These are phyloP conservation scores for Sclerotiophoma versabilis DNA, from an alignment of 2,329 filamentous ascomycete genomes.

Conservation along the genomic window DNA sequence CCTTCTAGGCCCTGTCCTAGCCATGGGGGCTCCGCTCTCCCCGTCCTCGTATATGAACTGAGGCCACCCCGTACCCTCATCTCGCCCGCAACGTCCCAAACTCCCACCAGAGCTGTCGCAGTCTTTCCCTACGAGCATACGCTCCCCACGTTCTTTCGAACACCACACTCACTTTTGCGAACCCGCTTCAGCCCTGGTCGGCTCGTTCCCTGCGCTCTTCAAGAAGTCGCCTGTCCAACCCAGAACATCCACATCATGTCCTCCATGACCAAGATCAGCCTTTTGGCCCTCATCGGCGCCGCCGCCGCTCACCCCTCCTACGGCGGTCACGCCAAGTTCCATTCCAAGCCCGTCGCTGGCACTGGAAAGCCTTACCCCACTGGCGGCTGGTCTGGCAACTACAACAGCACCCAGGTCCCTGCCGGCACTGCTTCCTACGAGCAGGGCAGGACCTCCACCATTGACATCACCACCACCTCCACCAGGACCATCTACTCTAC, in stretches of 20 bases:
- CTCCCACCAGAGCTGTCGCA: constrained; percentile 44
- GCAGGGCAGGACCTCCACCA: constrained; percentile 34
- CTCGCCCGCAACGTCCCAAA: constrained; percentile 34
- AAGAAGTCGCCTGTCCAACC: constrained; percentile 41
- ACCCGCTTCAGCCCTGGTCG: constrained; percentile 53
- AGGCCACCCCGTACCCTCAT: constrained; percentile 30
- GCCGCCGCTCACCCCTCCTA: constrained; percentile 50
- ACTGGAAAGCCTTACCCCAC: constrained; percentile 41
- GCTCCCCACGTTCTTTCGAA: constrained; percentile 52
- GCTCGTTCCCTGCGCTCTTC: constrained; percentile 49
- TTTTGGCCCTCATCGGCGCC: constrained; percentile 53
- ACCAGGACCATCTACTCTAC: constrained; percentile 38
- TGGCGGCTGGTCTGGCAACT: constrained; percentile 38
- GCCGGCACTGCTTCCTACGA: constrained; percentile 30
- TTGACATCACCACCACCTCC: constrained; percentile 34
- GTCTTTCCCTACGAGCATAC: constrained; percentile 51
- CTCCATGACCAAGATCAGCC: constrained; percentile 48
- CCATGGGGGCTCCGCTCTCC: constrained; percentile 19
- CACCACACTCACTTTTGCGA: constrained; percentile 47
- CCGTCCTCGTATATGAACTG: constrained; percentile 39
- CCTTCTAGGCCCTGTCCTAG: constrained; percentile 15
- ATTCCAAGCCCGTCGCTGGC: constrained; percentile 37
- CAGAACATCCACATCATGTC: constrained; percentile 37
- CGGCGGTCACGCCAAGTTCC: constrained; percentile 38
- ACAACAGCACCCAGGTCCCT: constrained; percentile 32